Base-by-base conservation (phyloP, 2,329 filamentous ascomycete genomes). In the Bipolaris gigantea region DNA sequence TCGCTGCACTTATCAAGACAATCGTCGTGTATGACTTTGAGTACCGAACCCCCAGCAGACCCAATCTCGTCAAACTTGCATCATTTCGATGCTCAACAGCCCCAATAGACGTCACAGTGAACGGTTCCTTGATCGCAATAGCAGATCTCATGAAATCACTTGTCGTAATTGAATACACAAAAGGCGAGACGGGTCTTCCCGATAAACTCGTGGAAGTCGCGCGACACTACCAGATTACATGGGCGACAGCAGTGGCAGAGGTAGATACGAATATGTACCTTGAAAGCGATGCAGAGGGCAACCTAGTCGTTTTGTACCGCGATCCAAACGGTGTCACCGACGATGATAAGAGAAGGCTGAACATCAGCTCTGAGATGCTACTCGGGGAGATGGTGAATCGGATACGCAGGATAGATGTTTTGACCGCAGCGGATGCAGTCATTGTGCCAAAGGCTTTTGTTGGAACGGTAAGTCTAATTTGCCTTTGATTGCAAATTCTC, bases 91-190 rank as follows among this genome's bases (percentile, higher is more conserved):
- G 90, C 2, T 85, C 91, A 2, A 95, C 92, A 0, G 89, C 90
- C 30, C 92, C 94, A 0, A 85, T 96, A 15, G 90, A 93, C 62
- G 73, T 97, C 6, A 85, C 87, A 9, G 83, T 97, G 13, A 84
- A 85, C 1, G 89, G 83, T 1, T 86, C 88, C 62, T 80, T 84
- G 21, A 92, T 99, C 58, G 90, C 89, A 0, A 86, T 97, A 9
- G 89, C 88, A 0, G 94, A 99, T 69, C 78, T 99, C 41, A 97
- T 96, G 89, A 97, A 97, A 76, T 96, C 90, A 1, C 80, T 96
- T 21, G 87, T 89, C 1, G 77, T 97, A 5, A 79, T 97, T 8
- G 81, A 94, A 68, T 94, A 88, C 68, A 78, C 81, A 0, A 81
- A 81, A 2, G 82, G 85, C 2, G 73, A 80, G 19, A 76, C 83